Base-by-base conservation (phyloP, 768 basidiomycete species). In the Termitomyces sp. region DNA sequence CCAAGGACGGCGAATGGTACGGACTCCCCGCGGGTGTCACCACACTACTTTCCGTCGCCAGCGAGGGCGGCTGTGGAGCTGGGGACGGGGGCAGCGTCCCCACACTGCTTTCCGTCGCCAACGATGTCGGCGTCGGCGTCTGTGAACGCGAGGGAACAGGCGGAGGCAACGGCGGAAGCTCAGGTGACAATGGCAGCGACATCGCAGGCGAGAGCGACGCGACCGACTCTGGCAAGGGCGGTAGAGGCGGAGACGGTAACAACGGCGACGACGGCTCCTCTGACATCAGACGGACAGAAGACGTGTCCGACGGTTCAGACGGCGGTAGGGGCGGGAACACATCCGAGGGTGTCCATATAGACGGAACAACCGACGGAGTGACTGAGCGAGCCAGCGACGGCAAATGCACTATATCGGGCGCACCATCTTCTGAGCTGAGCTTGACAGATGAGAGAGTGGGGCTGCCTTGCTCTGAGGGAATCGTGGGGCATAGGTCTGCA, bases 401-500 rank as follows among this genome's bases (percentile, higher is more conserved):
- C 23, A 66, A 28, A 23, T 56, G 57, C 4, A 59, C 16, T 52
- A 64, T 42, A 65, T 59, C 60, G 59, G 66, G 52, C 55, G 46
- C 50, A n/a, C 47, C 71, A 43, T 70, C 72, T 34, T 74, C 71
- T 5, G 70, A 69, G 30, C 62, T 55, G 56, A 72, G 54, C 60
- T 62, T 55, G 46, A 73, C 64, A 25, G 74, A 72, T 9, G 73
- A 70, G 5, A 76, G 59, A n/a, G 68, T 68, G 0, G 79, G 79
- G 0, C 76, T 78, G 48, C 70, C 75, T 43, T 67, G 61, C 50
- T 75, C 73, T 0, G 76, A 76, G 1, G 79, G 77, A 48, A 79
- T 77, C 9, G 70, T 73, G 2, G 77, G 78, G 50, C 72, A 73
- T 17, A 70, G 53, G 25, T 73, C 74, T 4, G 79, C 84, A 6